phyloP scores from a whole-genome alignment of 495 filamentous ascomycete genomes.

The Neurospora sp. region DNA sequence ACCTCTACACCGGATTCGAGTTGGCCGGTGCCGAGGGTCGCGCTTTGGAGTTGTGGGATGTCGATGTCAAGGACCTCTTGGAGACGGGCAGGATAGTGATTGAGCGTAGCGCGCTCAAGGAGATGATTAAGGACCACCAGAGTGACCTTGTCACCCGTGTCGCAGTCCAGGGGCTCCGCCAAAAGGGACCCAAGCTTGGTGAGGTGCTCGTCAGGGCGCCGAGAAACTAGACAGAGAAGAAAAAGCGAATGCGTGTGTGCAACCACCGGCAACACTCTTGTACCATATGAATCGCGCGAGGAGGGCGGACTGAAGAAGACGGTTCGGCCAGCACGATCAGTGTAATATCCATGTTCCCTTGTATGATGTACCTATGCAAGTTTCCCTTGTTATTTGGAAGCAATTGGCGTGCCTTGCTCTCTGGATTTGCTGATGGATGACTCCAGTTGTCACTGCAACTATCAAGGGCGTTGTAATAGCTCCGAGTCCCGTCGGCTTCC shows the following conservation, averaged over 20 bases:
- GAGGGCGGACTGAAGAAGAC: neutral
- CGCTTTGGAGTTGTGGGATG: conserved; percentile 56
- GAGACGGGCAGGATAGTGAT: conserved; percentile 77
- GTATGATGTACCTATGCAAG: neutral
- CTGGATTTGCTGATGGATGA: neutral
- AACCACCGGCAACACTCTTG: neutral
- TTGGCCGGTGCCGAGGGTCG: conserved; percentile 54
- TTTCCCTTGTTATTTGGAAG: neutral
- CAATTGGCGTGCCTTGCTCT: neutral
- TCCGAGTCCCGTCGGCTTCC: neutral
- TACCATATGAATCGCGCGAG: neutral
- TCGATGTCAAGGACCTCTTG: conserved; percentile 90
- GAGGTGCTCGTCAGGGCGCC: conserved; percentile 6
- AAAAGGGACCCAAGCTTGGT: conserved; percentile 11
- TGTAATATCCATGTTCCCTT: neutral
- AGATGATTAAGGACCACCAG: conserved; percentile 64
- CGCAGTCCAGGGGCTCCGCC: conserved; percentile 18
- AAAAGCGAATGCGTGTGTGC: neutral
- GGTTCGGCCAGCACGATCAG: neutral
- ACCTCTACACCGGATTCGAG: conserved; percentile 48
- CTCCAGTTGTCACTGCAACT: neutral
- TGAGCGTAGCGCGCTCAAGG: conserved; percentile 69
- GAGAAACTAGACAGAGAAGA: neutral
- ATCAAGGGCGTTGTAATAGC: neutral
- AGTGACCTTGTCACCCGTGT: conserved; percentile 51